phyloP scores from a whole-genome alignment of 345 rosid species.

The Cardamine resedifolia region DNA sequence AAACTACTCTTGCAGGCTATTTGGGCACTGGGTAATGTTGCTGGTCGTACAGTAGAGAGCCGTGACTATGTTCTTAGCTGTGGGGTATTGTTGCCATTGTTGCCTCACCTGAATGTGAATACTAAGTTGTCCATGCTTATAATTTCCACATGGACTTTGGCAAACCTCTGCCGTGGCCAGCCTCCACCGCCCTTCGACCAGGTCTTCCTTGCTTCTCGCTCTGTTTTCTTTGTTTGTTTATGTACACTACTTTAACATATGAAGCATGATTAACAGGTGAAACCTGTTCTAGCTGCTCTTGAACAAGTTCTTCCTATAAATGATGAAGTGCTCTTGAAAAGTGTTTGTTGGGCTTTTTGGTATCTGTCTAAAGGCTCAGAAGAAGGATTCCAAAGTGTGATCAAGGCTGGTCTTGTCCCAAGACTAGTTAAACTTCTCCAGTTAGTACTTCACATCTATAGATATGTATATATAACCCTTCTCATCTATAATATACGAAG shows the following conservation, averaged over 20 bases:
- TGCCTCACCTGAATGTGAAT: not conserved
- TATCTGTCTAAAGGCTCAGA: slow-evolving; percentile 74
- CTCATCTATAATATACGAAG: too few relatives aligned
- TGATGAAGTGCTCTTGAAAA: not conserved
- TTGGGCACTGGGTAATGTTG: slow-evolving; percentile 65
- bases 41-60: slow-evolving; percentile 48
- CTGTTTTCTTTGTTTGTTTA: not conserved
- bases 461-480: too few relatives aligned
- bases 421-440: slow-evolving; percentile 62
- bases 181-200: not conserved
- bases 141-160: not conserved
- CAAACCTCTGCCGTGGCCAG: not conserved
- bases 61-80: slow-evolving; percentile 37
- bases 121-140: not conserved
- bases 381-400: slow-evolving; percentile 75
- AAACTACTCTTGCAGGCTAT: slow-evolving; percentile 43
- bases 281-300: slow-evolving; percentile 31
- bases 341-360: not conserved
- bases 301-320: not conserved
- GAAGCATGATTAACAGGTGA: slow-evolving; percentile 47
- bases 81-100: not conserved
- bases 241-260: not conserved
- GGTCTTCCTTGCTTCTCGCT: not conserved
- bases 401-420: slow-evolving; percentile 70
- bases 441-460: slow-evolving; percentile 58